Percentiles rank a stretch among this genome's conserved stretches.
phyloP scores from a whole-genome alignment of 31 red algal genomes.

The Endocladia muricata region DNA sequence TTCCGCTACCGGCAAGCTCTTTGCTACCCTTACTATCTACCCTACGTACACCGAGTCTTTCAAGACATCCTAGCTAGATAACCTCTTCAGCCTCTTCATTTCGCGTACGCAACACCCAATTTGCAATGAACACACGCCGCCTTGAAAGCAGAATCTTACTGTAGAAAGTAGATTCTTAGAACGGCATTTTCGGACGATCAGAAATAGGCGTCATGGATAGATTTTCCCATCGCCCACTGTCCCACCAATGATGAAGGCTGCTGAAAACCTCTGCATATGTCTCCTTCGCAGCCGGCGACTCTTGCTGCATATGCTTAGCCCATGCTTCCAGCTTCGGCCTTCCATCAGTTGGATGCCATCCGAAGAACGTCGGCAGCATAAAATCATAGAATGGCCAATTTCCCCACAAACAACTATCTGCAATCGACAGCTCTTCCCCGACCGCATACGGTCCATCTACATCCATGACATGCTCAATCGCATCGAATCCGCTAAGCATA shows the following conservation, averaged over 20 bases:
- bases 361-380: constrained; percentile 69
- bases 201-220: constrained; percentile 49
- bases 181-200: constrained; percentile 18
- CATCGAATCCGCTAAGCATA: constrained; percentile 41
- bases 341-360: constrained; percentile 41
- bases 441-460: constrained; percentile 46
- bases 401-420: constrained; percentile 67
- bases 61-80: too few species aligned
- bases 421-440: constrained; percentile 69
- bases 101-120: constrained; percentile 13
- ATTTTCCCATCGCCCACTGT: constrained; percentile 49
- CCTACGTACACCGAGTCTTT: too few species aligned
- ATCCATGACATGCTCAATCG: constrained; percentile 55
- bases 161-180: constrained; percentile 6
- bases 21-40: too few species aligned
- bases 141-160: background rate
- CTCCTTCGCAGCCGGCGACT: constrained; percentile 40
- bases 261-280: constrained; percentile 39
- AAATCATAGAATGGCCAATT: constrained; percentile 70
- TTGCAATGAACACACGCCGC: background rate
- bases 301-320: constrained; percentile 34
- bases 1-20: too few species aligned
- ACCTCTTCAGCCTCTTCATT: too few species aligned
- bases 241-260: constrained; percentile 41
- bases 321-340: constrained; percentile 57